These are phyloP conservation scores for Encephalitozoon cuniculi DNA, from an alignment of 371 early-diverging fungal species.

Conservation along the genomic window DNA sequence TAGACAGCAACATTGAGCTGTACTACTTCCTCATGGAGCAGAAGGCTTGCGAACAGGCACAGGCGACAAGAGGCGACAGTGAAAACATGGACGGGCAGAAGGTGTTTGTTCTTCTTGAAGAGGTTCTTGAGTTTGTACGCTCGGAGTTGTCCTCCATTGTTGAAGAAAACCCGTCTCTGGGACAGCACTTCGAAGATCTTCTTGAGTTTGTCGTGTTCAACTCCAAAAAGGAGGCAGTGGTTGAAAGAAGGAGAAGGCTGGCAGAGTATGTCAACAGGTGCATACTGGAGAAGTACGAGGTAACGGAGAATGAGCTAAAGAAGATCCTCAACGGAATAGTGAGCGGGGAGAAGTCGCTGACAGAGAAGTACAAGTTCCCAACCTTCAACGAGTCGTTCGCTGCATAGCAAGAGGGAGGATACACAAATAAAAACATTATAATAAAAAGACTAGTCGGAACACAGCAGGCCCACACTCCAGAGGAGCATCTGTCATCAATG, in stretches of 20 bases:
- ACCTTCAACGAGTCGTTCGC: constrained; percentile 5
- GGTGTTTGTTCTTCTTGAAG: background rate
- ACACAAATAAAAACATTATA: constrained; percentile 18
- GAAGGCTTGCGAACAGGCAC: constrained; percentile 16
- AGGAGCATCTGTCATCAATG: constrained; percentile 9
- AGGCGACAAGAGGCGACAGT: background rate
- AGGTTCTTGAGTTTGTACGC: background rate
- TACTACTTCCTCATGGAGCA: constrained; percentile 8
- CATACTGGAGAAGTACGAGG: background rate
- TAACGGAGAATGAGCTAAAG: constrained; percentile 10
- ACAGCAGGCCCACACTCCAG: constrained; percentile 13
- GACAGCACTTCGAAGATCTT: background rate
- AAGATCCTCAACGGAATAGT: constrained; percentile 7
- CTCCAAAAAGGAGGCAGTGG: background rate
- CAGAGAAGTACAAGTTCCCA: constrained; percentile 20
- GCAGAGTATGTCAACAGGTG: constrained; percentile 8
- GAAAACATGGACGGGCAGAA: background rate
- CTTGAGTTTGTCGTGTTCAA: constrained; percentile 26
- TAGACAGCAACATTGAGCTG: background rate
- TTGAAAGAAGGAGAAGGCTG: background rate
- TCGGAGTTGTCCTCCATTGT: background rate
- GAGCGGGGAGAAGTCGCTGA: constrained; percentile 1
- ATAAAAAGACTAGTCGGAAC: constrained; percentile 40
- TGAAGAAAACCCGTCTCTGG: background rate
- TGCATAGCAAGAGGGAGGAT: background rate